Conservation (phyloP, 2,329 filamentous ascomycete genomes). For the Diplodia intermedia region DNA sequence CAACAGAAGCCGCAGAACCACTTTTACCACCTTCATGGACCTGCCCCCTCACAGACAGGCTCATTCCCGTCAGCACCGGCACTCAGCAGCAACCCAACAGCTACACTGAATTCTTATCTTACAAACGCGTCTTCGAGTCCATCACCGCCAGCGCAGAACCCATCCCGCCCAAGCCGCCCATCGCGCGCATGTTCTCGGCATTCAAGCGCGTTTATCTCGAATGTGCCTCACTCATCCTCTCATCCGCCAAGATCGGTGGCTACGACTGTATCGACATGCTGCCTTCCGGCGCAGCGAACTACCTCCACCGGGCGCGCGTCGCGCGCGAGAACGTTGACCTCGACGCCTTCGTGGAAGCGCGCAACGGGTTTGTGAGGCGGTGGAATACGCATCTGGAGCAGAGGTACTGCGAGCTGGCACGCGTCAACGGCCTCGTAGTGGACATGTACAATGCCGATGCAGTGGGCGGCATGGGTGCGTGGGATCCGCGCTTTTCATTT, state of each 20-base stretch:
- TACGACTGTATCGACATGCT: conserved; percentile 27
- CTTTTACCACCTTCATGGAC: background rate
- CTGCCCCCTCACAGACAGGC: background rate
- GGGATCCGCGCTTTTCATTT: conserved; percentile 4
- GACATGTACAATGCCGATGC: conserved; percentile 6
- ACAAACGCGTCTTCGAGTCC: conserved; percentile 39
- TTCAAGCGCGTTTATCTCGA: conserved; percentile 45
- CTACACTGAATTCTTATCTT: conserved; percentile 38
- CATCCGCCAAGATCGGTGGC: too few species aligned
- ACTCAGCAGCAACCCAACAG: background rate
- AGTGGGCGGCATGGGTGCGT: background rate
- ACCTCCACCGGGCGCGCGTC: conserved; percentile 45
- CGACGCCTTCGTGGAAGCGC: conserved; percentile 39
- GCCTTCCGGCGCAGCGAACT: conserved; percentile 34
- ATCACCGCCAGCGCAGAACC: conserved; percentile 34
- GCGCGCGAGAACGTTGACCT: conserved; percentile 46
- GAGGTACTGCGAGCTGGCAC: conserved; percentile 1
- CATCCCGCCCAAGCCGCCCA: conserved; percentile 38
- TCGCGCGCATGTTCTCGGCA: conserved; percentile 44
- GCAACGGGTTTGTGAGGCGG: conserved; percentile 41
- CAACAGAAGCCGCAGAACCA: background rate
- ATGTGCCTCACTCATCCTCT: conserved; percentile 35
- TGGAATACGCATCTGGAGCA: conserved; percentile 42
- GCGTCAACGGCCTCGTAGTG: conserved; percentile 8
- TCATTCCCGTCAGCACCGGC: conserved; percentile 33